Conservation (phyloP, 2,329 filamentous ascomycete species). For the Orbilia blumenaviensis region DNA sequence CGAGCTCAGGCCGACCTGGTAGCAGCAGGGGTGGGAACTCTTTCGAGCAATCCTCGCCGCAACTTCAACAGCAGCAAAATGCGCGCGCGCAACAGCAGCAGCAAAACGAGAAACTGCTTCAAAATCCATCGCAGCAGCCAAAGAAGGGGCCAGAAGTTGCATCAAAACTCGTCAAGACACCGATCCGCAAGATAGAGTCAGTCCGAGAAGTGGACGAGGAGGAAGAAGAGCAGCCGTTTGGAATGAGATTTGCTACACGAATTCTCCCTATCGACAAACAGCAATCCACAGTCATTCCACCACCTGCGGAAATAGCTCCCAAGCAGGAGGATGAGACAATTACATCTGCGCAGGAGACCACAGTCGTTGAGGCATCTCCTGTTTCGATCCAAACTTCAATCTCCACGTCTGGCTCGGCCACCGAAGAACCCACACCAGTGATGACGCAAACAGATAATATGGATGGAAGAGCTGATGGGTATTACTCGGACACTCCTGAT, state of each 20-base stretch:
- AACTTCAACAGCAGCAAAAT: constrained; percentile 28
- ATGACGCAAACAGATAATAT: constrained; percentile 40
- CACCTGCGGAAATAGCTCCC: constrained; percentile 8
- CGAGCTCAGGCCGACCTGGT: constrained; percentile 52
- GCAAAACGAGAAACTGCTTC: constrained; percentile 52
- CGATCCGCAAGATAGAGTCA: constrained; percentile 34
- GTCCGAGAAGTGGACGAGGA: constrained; percentile 51
- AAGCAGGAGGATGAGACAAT: constrained; percentile 15
- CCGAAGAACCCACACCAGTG: constrained; percentile 28
- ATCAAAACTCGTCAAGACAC: constrained; percentile 26
- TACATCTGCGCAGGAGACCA: constrained; percentile 1
- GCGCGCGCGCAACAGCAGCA: constrained; percentile 57
- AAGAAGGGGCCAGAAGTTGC: constrained; percentile 29
- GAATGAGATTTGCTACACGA: constrained; percentile 45
- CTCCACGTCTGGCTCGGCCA: constrained; percentile 9
- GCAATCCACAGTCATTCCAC: constrained; percentile 44
- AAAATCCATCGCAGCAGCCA: constrained; percentile 55
- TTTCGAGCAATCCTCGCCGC: constrained; percentile 39
- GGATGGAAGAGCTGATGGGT: constrained; percentile 54
- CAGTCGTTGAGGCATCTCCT: constrained; percentile 30
- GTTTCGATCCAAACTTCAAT: constrained; percentile 27
- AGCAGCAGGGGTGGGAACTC: constrained; percentile 40
- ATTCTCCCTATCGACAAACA: constrained; percentile 48
- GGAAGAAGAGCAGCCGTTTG: constrained; percentile 45
- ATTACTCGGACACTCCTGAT: constrained; percentile 55